These are phyloP conservation scores for Salicornia ramosissima DNA, from an alignment of 148 eudicot genomes.

Conservation along the genomic window DNA sequence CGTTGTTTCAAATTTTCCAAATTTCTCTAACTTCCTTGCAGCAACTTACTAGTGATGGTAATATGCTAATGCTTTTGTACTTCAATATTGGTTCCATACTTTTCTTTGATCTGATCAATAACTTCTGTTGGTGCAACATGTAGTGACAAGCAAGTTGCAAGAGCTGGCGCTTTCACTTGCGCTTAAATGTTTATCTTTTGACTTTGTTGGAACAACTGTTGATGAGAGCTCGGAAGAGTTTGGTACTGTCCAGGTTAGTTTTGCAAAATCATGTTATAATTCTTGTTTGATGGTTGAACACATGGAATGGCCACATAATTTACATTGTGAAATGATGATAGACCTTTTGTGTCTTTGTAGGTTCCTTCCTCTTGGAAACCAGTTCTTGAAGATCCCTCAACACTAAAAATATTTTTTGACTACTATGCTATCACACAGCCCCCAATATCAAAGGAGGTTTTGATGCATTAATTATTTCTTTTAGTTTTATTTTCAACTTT, in stretches of 20 bases:
- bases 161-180: conserved; percentile 85
- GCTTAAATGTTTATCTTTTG: conserved; percentile 80
- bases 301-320: neutral
- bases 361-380: conserved; percentile 81
- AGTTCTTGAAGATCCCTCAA: conserved; percentile 75
- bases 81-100: neutral
- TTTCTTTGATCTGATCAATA: conserved; percentile 2
- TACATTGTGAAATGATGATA: conserved; percentile 15
- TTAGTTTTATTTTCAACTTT: neutral
- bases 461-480: conserved; percentile 11
- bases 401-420: conserved; percentile 84
- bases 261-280: neutral
- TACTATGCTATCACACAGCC: conserved; percentile 77
- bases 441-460: conserved; percentile 84
- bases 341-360: conserved; percentile 34
- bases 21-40: conserved; percentile 75
- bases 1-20: conserved; percentile 69
- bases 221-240: conserved; percentile 97
- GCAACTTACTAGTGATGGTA: conserved; percentile 81
- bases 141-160: conserved; percentile 65
- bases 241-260: conserved; percentile 79
- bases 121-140: conserved; percentile 28
- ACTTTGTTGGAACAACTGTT: conserved; percentile 83
- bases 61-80: neutral
- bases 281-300: conserved; percentile 7